Base-by-base conservation (phyloP, 2,329 filamentous ascomycete species). In the Cladosporium oxysporum region DNA sequence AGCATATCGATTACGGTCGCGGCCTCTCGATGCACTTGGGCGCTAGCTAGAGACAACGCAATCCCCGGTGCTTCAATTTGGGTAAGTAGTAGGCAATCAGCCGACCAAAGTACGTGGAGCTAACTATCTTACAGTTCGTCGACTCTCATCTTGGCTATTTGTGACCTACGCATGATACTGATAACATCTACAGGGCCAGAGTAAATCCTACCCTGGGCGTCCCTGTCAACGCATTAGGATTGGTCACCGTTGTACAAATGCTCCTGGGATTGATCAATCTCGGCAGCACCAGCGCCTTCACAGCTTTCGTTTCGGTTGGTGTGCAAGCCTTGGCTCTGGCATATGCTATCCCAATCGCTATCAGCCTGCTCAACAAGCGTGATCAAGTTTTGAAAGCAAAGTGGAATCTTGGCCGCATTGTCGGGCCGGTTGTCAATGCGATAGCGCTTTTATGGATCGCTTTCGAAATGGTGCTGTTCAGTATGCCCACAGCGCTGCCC, bases 311-410 rank as follows among this genome's bases (percentile, higher is more conserved):
- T 12, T 83, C 81, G 1, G 84, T 87, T 2, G 85, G 85, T 3
- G 84, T 87, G 21, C 85, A 87, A 62, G 84, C 81, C 0, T 76
- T 88, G 29, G 84, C 85, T 0, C 78, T 85, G 5, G 83, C 81
- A 0, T 88, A 88, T 67, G 83, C 81, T 0, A 84, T 87, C 23
- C 85, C 85, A 1, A 86, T 88, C 52, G 73, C 76, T 10, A 79
- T 86, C 68, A 85, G 81, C 53, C 71, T 87, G 23, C 74, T 81
- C 47, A 76, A 83, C 66, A 73, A 77, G 2, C 81, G 75, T 7
- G 65, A 60, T 16, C 70, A 70, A 64, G 68, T 71, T 16, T 28
- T 55, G 12, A 67, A 66, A 21, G 70, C 71, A 2, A 64, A 58
- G 14, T 71, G 72, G 71, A 69, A 66, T 49, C 57, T 70, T 3